A percentile compares a stretch with the other conserved stretches of the same genome.
Evolutionary conservation across 495 filamentous ascomycete species (phyloP).

Genomic region (Peziza echinospora): DNA sequence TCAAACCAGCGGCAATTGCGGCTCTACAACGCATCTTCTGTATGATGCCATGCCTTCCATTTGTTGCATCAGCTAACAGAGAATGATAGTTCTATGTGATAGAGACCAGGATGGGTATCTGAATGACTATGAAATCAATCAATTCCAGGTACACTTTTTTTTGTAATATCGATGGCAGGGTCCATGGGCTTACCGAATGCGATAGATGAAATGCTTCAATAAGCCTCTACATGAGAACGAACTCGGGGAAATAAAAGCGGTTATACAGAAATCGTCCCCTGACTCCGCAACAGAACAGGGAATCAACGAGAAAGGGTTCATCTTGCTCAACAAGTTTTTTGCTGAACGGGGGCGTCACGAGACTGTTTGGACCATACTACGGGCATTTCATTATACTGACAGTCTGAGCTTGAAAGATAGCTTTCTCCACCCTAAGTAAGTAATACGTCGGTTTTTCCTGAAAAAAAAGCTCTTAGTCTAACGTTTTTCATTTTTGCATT

Average conservation of each 20-base stretch:
- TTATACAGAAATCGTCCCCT: constrained; percentile 45
- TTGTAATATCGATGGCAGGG: not conserved
- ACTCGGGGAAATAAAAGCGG: constrained; percentile 66
- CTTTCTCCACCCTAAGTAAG: constrained; percentile 62
- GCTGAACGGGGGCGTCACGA: constrained; percentile 96
- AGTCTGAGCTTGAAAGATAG: constrained; percentile 70
- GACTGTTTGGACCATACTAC: constrained; percentile 87
- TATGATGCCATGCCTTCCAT: not conserved
- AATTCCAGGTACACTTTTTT: constrained; percentile 42
- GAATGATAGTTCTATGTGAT: constrained; percentile 41
- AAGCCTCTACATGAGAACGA: constrained; percentile 61
- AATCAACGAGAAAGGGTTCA: constrained; percentile 59
- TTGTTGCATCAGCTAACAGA: not conserved
- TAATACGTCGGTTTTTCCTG: not conserved
- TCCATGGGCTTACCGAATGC: not conserved
- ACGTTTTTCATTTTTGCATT: not conserved
- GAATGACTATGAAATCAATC: constrained; percentile 71
- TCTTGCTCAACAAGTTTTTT: constrained; percentile 82
- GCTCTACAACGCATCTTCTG: constrained; percentile 83
- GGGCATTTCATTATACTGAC: constrained; percentile 93
- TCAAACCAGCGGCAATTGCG: constrained; percentile 73
- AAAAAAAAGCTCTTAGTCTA: too few species aligned
- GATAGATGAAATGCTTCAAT: constrained; percentile 49
- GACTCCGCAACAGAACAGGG: constrained; percentile 46
- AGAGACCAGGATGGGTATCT: constrained; percentile 90